These are phyloP conservation scores for Cryptosporidium ryanae DNA, from an alignment of 169 alveolate species.

Conservation along the genomic window DNA sequence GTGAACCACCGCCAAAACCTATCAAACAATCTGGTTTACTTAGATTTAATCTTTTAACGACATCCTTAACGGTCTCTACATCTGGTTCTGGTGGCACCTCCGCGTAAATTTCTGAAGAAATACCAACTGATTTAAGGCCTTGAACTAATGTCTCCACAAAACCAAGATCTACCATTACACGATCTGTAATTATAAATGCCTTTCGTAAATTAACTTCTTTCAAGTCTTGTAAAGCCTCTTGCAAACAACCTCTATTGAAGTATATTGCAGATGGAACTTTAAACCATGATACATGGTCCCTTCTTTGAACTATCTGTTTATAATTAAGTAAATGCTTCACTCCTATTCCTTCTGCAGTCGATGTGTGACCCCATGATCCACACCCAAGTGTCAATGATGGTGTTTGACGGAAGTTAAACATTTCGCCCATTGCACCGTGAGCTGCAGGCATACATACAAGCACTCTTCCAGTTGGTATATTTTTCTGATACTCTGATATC, in stretches of 20 bases:
- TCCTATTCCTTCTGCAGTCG: slow-evolving; percentile 74
- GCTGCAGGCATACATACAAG: slow-evolving; percentile 76
- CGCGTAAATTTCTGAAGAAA: slow-evolving; percentile 38
- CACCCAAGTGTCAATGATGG: slow-evolving; percentile 77
- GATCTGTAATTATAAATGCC: slow-evolving; percentile 74
- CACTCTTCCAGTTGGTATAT: slow-evolving; percentile 74
- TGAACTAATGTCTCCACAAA: slow-evolving; percentile 28
- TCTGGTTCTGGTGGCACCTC: slow-evolving; percentile 77
- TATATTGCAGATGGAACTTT: slow-evolving; percentile 73
- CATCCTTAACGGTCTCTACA: slow-evolving; percentile 49
- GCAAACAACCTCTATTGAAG: slow-evolving; percentile 70
- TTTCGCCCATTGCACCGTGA: slow-evolving; percentile 78
- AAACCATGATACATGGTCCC: slow-evolving; percentile 75
- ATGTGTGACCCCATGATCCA: slow-evolving; percentile 77
- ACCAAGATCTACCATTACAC: slow-evolving; percentile 73
- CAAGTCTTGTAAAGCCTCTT: slow-evolving; percentile 71
- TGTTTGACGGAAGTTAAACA: slow-evolving; percentile 71
- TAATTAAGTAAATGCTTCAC: slow-evolving; percentile 75
- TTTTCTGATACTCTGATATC: slow-evolving; percentile 54
- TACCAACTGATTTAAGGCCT: slow-evolving; percentile 63
- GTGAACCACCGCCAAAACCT: slow-evolving; percentile 77
- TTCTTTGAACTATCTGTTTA: slow-evolving; percentile 70
- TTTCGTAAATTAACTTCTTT: slow-evolving; percentile 33
- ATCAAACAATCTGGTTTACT: slow-evolving; percentile 73
- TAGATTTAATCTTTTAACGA: slow-evolving; percentile 38